phyloP scores from a whole-genome alignment of 306 rosid genomes.

The Cajanus cajan region DNA sequence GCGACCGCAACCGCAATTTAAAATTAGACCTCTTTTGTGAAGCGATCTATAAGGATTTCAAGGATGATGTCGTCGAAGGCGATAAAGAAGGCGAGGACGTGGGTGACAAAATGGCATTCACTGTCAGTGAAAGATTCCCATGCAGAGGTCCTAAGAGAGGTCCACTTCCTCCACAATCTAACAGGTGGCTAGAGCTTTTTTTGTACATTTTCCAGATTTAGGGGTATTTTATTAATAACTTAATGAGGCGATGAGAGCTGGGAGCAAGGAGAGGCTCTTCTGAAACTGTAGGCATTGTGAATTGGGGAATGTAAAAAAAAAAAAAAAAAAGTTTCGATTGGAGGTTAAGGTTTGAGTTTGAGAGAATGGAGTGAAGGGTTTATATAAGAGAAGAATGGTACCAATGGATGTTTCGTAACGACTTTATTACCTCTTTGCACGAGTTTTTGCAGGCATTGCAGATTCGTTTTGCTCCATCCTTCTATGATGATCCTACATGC shows the following conservation, averaged over 20 bases:
- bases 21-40: slow-evolving; percentile 80
- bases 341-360: too few relatives aligned
- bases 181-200: slow-evolving; percentile 84
- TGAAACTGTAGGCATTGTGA: slow-evolving; percentile 62
- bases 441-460: too few relatives aligned
- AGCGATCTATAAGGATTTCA: slow-evolving; percentile 75
- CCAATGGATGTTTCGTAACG: too few relatives aligned
- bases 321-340: too few relatives aligned
- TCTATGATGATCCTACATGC: too few relatives aligned
- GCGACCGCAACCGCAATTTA: too few relatives aligned
- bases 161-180: slow-evolving; percentile 93
- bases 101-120: slow-evolving; percentile 70
- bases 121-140: slow-evolving; percentile 60
- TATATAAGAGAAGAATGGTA: too few relatives aligned
- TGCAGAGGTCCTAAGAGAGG: slow-evolving; percentile 52
- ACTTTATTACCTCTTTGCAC: too few relatives aligned
- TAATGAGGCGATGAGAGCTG: slow-evolving; percentile 76
- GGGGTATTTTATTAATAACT: slow-evolving; percentile 88
- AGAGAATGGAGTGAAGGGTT: too few relatives aligned
- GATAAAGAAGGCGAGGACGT: slow-evolving; percentile 84
- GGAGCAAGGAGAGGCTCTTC: slow-evolving; percentile 75
- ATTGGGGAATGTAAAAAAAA: too few relatives aligned
- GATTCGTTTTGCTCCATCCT: too few relatives aligned
- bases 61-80: slow-evolving; percentile 87
- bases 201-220: slow-evolving; percentile 92